phyloP scores from a whole-genome alignment of 805 yeast species.

The Kodamaea nitidulidarum region DNA sequence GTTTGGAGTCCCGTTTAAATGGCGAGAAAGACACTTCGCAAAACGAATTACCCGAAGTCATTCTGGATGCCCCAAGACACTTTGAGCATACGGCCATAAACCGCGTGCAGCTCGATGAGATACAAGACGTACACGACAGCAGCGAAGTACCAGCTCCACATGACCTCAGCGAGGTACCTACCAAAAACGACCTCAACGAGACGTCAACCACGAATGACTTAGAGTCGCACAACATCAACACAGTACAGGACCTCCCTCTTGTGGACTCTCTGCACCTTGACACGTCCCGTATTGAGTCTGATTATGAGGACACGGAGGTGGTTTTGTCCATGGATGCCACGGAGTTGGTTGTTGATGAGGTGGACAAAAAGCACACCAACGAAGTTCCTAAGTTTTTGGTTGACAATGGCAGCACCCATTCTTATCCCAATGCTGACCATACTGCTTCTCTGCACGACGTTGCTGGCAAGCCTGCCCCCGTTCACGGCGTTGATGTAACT shows the following conservation, averaged over 20 bases:
- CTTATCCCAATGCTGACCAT: no score
- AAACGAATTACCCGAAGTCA: background rate
- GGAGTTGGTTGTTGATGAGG: conserved; percentile 23
- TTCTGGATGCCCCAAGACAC: background rate
- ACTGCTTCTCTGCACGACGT: no score
- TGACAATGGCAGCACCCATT: background rate
- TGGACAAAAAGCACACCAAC: conserved; percentile 15
- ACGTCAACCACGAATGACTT: no score
- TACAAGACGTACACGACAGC: no score
- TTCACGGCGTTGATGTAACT: no score
- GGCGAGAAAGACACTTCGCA: no score
- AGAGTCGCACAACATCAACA: no score
- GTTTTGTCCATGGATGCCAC: conserved; percentile 19
- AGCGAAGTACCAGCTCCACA: no score
- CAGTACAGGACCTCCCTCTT: background rate
- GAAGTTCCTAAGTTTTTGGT: background rate
- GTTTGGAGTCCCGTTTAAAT: conserved; percentile 28
- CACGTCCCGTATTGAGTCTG: background rate
- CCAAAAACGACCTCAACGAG: no score
- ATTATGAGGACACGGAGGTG: background rate
- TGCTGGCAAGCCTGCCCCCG: no score
- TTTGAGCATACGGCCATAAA: background rate
- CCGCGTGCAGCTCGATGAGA: background rate
- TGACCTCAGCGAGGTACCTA: no score
- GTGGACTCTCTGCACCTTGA: conserved; percentile 2